These are phyloP conservation scores for Hypericum androsaemum DNA, from an alignment of 345 rosid species.

Conservation along the genomic window DNA sequence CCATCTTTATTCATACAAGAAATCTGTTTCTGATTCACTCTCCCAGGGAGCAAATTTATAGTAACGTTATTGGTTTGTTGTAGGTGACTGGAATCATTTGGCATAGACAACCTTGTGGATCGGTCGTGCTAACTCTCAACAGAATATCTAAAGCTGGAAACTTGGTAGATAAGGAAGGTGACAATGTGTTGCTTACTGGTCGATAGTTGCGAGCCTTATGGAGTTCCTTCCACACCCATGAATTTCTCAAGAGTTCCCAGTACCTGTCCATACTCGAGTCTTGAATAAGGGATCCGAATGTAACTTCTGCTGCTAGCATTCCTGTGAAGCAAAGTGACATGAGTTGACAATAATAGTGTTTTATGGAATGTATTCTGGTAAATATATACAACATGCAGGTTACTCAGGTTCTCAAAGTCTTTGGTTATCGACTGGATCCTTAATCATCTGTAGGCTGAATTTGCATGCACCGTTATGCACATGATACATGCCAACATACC, in stretches of 20 bases:
- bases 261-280: constrained; percentile 52
- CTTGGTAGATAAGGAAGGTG: constrained; percentile 1
- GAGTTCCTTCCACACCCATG: constrained; percentile 97
- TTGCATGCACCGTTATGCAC: too few relatives aligned
- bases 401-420: too few relatives aligned
- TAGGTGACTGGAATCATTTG: too few relatives aligned
- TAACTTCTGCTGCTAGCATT: constrained; percentile 93
- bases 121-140: neutral
- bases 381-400: too few relatives aligned
- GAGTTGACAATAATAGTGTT: neutral
- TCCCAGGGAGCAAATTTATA: too few relatives aligned
- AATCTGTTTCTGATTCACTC: too few relatives aligned
- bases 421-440: too few relatives aligned
- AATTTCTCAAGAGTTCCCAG: constrained; percentile 56
- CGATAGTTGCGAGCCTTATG: constrained; percentile 67
- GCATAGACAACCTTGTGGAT: too few relatives aligned
- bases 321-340: constrained; percentile 36
- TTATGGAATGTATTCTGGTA: neutral
- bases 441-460: too few relatives aligned
- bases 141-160: neutral
- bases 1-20: too few relatives aligned
- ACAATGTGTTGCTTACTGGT: constrained; percentile 48
- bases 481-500: too few relatives aligned
- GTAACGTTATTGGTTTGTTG: too few relatives aligned
- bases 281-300: constrained; percentile 54